Evolutionary conservation across 2,329 filamentous ascomycete species (phyloP), one percentile per base, ranked within the genome.

Genomic region (Tolypocladium ovalisporum): DNA sequence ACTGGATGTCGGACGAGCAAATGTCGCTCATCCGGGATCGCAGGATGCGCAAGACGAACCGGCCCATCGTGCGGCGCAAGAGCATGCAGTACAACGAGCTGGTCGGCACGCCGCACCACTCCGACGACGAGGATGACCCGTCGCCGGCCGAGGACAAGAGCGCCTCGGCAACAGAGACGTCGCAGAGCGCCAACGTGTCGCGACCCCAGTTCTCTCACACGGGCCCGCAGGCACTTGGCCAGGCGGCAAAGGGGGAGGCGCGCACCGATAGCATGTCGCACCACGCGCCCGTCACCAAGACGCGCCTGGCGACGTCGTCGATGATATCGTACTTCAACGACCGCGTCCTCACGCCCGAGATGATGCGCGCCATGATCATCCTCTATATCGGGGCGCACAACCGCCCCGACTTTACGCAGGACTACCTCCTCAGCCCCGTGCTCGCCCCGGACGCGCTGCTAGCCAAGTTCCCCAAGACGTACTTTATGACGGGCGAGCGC

Each of bases 321-420:
- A 96, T 96, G 84, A 95, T 99, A 39, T 97, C 93, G 0, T 97
- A 97, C 73, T 96, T 97, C 71, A 94, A 96, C 70, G 94, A 99
- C 71, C 87, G 94, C 34, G 89, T 99, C 34, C 79, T 99, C 17
- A 93, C 90, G 0, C 93, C 94, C 0, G 94, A 99, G 72, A 96
- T 97, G 90, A 97, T 97, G 88, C 88, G 94, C 36, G 90, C 92
- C 61, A 97, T 99, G 92, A 96, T 99, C 62, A 96, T 99, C 62
- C 79, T 99, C 4, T 99, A 99, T 70, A 89, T 99, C 57, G 94
- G 94, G 0, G 91, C 92, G 0, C 89, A 97, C 68, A 90, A 94
- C 70, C 87, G 92, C 1, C 94, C 94, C 0, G 91, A 97, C 68
- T 97, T 99, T 70, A 84, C 84, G 34, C 90, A 89, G 8, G 93